Percentiles rank a stretch among this genome's conserved stretches.
These are phyloP conservation scores for Trichoderma atrobrunneum DNA, from an alignment of 2,329 filamentous ascomycete genomes.

Conservation along the genomic window DNA sequence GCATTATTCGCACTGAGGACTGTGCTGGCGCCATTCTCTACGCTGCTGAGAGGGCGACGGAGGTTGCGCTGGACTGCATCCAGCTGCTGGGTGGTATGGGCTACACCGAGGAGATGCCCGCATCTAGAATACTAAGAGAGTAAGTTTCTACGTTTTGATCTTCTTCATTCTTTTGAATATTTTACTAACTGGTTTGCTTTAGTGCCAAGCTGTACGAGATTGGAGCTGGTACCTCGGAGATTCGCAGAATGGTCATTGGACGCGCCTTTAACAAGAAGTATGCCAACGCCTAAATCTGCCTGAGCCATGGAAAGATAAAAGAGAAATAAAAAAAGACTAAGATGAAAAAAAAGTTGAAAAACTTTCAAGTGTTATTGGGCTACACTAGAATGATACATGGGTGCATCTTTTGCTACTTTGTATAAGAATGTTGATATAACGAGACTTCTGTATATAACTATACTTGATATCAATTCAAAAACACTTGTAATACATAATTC, in stretches of 20 bases:
- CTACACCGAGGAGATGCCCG: constrained; percentile 92
- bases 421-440: neutral
- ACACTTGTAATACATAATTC: neutral
- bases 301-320: neutral
- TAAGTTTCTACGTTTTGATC: constrained; percentile 33
- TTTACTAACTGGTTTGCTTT: constrained; percentile 28
- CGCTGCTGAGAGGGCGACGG: constrained; percentile 84
- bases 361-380: neutral
- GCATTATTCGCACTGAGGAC: constrained; percentile 76
- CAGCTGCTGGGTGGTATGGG: constrained; percentile 94
- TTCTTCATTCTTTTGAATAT: neutral
- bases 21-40: constrained; percentile 94
- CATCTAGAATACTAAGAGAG: constrained; percentile 76
- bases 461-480: neutral
- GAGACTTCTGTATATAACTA: neutral
- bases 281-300: constrained; percentile 36
- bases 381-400: neutral
- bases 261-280: constrained; percentile 88
- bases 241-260: constrained; percentile 91
- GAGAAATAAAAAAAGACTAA: neutral
- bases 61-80: constrained; percentile 82
- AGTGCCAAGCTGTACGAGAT: constrained; percentile 87
- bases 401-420: neutral
- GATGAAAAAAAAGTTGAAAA: neutral
- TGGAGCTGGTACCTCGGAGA: constrained; percentile 91